Percentiles rank a stretch among this genome's conserved stretches.
These are phyloP conservation scores for Neostapfia colusana DNA, from an alignment of 176 grass and related monocot genomes.

Conservation along the genomic window DNA sequence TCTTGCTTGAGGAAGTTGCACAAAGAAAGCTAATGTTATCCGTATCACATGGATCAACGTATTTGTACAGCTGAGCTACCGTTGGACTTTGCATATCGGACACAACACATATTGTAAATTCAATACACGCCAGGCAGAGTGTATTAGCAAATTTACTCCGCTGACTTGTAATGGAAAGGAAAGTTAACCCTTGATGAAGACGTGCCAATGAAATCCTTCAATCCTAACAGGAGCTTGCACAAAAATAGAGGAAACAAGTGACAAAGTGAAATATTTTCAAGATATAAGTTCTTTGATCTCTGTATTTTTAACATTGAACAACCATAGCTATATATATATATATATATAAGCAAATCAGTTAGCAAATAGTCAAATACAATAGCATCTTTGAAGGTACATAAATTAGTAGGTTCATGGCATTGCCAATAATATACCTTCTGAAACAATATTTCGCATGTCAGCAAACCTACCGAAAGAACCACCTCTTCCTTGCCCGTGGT, in stretches of 20 bases:
- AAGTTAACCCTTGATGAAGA: neutral
- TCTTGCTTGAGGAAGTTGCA: slow-evolving; percentile 36
- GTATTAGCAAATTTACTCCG: neutral
- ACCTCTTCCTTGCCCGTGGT: slow-evolving; percentile 33
- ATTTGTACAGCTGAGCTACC: neutral
- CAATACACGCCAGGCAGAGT: neutral
- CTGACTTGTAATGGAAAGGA: neutral
- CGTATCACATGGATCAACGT: slow-evolving; percentile 17
- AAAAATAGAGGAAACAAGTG: neutral
- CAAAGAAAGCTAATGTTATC: slow-evolving; percentile 17
- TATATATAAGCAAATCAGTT: neutral
- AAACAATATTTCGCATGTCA: slow-evolving; percentile 15
- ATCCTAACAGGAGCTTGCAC: neutral
- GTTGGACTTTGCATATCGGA: slow-evolving; percentile 7
- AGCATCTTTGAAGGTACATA: neutral
- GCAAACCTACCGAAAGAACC: slow-evolving; percentile 41
- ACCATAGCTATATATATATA: neutral
- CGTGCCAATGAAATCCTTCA: neutral
- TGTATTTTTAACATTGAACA: neutral
- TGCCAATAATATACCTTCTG: neutral
- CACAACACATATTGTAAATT: slow-evolving; percentile 3
- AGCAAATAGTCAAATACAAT: slow-evolving; percentile 11
- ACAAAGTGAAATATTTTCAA: neutral
- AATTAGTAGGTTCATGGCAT: neutral
- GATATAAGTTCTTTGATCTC: neutral